A percentile compares a stretch with the other conserved stretches of the same genome.
phyloP scores from a whole-genome alignment of 371 early-diverging fungal genomes.

The Conidiobolus incongruus region DNA sequence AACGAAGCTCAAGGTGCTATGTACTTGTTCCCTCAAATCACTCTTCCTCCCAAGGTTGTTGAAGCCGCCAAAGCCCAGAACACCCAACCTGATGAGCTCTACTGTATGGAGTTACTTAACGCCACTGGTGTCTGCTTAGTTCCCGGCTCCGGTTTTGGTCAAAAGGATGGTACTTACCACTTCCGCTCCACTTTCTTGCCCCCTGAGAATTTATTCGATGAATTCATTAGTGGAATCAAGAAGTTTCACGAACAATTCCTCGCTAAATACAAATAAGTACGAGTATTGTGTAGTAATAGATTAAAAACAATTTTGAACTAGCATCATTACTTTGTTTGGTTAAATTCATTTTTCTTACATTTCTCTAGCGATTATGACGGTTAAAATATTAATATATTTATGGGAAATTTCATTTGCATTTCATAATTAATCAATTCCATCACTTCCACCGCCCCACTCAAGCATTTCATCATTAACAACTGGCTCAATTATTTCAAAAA shows the following conservation, averaged over 20 bases:
- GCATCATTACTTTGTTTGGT: no score
- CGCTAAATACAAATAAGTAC: slow-evolving; percentile 25
- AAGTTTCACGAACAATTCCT: slow-evolving; percentile 66
- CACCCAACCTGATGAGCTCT: slow-evolving; percentile 65
- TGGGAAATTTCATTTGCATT: no score
- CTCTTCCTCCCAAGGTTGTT: slow-evolving; percentile 46
- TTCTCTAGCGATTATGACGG: no score
- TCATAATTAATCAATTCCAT: no score
- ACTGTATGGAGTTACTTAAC: slow-evolving; percentile 73
- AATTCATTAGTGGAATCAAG: slow-evolving; percentile 44
- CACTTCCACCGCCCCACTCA: no score
- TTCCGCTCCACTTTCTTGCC: slow-evolving; percentile 3
- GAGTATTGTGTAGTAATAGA: slow-evolving; percentile 8
- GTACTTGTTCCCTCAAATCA: slow-evolving; percentile 83
- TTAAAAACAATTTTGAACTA: neutral
- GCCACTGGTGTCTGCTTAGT: slow-evolving; percentile 85
- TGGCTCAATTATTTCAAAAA: no score
- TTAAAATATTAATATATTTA: no score
- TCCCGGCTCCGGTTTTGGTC: slow-evolving; percentile 78
- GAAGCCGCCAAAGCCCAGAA: slow-evolving; percentile 38
- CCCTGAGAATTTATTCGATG: slow-evolving; percentile 6
- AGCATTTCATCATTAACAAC: no score
- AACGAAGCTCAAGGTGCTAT: slow-evolving; percentile 81
- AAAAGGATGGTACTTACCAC: slow-evolving; percentile 73
- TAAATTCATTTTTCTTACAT: no score